Conservation (phyloP, 495 filamentous ascomycete genomes). For the Lasiosphaeris hirsuta region DNA sequence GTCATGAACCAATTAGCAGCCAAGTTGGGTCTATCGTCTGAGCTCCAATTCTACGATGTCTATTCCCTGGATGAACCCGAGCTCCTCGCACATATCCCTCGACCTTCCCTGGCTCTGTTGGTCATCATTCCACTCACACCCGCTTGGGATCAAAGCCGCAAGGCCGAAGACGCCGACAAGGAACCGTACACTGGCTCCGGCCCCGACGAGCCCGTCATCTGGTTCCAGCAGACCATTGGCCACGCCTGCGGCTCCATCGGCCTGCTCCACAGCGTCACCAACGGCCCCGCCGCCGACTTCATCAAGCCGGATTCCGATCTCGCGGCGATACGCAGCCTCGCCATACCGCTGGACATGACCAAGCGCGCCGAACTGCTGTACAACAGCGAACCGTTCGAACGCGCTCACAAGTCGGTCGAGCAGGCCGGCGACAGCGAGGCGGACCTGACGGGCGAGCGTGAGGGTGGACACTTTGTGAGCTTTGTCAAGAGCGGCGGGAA, state of each 20-base stretch:
- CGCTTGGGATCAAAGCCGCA: slow-evolving; percentile 57
- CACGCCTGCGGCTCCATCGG: slow-evolving; percentile 86
- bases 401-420: slow-evolving; percentile 65
- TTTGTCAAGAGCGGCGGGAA: slow-evolving; percentile 69
- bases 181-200: slow-evolving; percentile 33
- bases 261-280: slow-evolving; percentile 68
- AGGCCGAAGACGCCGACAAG: slow-evolving; percentile 51
- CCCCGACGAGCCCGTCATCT: slow-evolving; percentile 54
- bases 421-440: slow-evolving; percentile 61
- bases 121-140: slow-evolving; percentile 69
- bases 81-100: slow-evolving; percentile 68
- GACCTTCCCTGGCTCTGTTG: slow-evolving; percentile 69
- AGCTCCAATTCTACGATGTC: slow-evolving; percentile 73
- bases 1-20: slow-evolving; percentile 71
- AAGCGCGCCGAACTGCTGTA: slow-evolving; percentile 69
- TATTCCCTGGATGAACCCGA: slow-evolving; percentile 72
- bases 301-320: slow-evolving; percentile 43
- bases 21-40: slow-evolving; percentile 62
- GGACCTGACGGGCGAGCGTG: slow-evolving; percentile 35
- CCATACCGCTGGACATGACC: slow-evolving; percentile 44
- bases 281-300: slow-evolving; percentile 47
- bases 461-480: slow-evolving; percentile 68
- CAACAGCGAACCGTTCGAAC: slow-evolving; percentile 63
- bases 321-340: slow-evolving; percentile 38
- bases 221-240: slow-evolving; percentile 89